Evolutionary conservation across 2,329 filamentous ascomycete genomes (phyloP).

Genomic region (Neoscytalidium dimidiatum): DNA sequence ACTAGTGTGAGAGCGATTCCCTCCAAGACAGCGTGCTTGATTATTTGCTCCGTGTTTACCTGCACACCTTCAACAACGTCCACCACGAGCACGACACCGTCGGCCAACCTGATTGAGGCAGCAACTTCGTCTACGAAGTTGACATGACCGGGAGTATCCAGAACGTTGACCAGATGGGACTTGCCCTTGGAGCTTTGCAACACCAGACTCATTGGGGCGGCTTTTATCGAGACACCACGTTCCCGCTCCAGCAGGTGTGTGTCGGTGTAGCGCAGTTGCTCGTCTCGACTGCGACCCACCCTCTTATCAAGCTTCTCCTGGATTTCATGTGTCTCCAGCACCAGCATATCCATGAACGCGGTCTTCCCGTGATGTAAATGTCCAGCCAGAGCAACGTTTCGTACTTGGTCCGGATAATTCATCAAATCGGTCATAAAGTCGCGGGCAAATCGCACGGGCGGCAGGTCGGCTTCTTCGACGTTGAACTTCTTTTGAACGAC

Average conservation of each 20-base stretch:
- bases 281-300: conserved; percentile 78
- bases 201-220: conserved; percentile 91
- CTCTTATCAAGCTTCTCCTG: conserved; percentile 76
- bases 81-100: conserved; percentile 90
- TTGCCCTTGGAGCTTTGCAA: conserved; percentile 87
- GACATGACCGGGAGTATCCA: conserved; percentile 96
- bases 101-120: conserved; percentile 79
- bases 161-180: conserved; percentile 89
- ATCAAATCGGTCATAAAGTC: conserved; percentile 94
- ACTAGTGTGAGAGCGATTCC: conserved; percentile 86
- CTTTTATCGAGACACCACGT: conserved; percentile 87
- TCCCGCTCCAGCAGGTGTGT: conserved; percentile 86
- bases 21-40: conserved; percentile 91
- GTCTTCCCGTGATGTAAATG: conserved; percentile 98
- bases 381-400: conserved; percentile 88
- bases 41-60: conserved; percentile 94
- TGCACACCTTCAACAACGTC: conserved; percentile 99
- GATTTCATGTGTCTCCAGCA: conserved; percentile 91
- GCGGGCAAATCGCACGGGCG: conserved; percentile 82
- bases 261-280: conserved; percentile 94
- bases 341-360: conserved; percentile 96
- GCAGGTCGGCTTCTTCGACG: conserved; percentile 87
- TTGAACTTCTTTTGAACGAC: conserved; percentile 95
- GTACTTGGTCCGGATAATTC: conserved; percentile 91
- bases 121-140: conserved; percentile 99